Evolutionary conservation across 2,329 filamentous ascomycete genomes (phyloP).

Genomic region (Mollisiaceae sp.): DNA sequence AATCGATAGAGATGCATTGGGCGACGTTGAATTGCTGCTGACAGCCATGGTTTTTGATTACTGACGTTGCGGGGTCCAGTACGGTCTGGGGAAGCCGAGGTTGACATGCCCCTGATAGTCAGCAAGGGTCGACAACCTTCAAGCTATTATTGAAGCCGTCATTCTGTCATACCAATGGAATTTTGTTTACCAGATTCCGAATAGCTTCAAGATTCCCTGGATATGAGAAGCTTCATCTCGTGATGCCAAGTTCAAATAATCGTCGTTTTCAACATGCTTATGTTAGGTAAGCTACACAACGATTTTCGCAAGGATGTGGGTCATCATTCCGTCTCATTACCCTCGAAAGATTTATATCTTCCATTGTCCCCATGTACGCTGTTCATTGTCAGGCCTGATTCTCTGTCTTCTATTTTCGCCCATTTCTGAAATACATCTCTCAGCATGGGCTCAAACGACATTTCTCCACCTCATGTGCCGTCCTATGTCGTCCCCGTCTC

Average conservation of each 20-base stretch:
- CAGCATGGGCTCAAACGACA: slow-evolving; percentile 37
- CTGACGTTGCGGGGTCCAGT: slow-evolving; percentile 10
- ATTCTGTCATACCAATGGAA: no score
- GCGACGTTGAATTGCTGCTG: slow-evolving; percentile 3
- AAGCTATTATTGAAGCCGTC: no score
- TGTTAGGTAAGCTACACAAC: neutral
- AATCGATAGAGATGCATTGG: slow-evolving; percentile 25
- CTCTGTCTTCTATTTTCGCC: neutral
- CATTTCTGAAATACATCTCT: neutral
- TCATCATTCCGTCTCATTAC: neutral
- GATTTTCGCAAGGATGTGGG: slow-evolving; percentile 1
- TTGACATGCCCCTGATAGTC: neutral
- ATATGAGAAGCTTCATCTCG: neutral
- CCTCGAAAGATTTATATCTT: neutral
- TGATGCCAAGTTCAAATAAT: neutral
- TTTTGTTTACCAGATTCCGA: no score
- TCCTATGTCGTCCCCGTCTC: slow-evolving; percentile 23
- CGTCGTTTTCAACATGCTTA: neutral
- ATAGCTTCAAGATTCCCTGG: no score
- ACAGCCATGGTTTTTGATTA: slow-evolving; percentile 15
- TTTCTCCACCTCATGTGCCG: slow-evolving; percentile 30
- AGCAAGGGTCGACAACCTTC: neutral
- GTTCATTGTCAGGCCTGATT: neutral
- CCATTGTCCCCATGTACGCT: neutral
- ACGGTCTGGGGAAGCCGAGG: slow-evolving; percentile 5